Evolutionary conservation across 352 stramenopile genomes (phyloP).

Genomic region (Globisporangium orthogonon): DNA sequence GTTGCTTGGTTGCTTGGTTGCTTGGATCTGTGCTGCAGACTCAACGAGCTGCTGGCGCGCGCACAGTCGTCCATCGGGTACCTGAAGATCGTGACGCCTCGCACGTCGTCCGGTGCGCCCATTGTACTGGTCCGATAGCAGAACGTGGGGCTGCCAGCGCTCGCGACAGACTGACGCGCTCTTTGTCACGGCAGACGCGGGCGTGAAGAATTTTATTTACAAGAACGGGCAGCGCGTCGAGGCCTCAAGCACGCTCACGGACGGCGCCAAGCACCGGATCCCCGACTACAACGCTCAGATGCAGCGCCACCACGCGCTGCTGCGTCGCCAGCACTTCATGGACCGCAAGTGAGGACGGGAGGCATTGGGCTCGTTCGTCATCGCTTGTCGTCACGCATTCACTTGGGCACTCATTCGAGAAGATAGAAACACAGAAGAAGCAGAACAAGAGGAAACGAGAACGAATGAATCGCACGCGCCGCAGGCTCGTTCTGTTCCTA

Average conservation of each 20-base stretch:
- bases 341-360: slow-evolving; percentile 42
- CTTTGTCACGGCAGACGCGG: slow-evolving; percentile 26
- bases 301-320: slow-evolving; percentile 64
- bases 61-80: slow-evolving; percentile 80
- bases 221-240: slow-evolving; percentile 72
- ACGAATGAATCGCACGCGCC: no score
- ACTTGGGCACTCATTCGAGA: not conserved
- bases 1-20: no score
- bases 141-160: not conserved
- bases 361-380: not conserved
- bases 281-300: slow-evolving; percentile 67
- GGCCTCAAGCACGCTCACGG: slow-evolving; percentile 26
- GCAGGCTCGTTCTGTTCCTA: slow-evolving; percentile 4
- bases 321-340: slow-evolving; percentile 85
- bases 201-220: slow-evolving; percentile 79
- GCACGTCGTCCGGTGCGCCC: slow-evolving; percentile 38
- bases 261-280: slow-evolving; percentile 64
- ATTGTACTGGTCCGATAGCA: not conserved
- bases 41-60: slow-evolving; percentile 61
- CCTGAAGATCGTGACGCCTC: slow-evolving; percentile 83
- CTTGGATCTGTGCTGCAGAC: slow-evolving; percentile 1
- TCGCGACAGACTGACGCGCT: not conserved
- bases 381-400: not conserved
- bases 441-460: not conserved
- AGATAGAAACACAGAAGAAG: not conserved